phyloP scores from a whole-genome alignment of 108 stramenopile genomes.

The Cyclotella sp. region DNA sequence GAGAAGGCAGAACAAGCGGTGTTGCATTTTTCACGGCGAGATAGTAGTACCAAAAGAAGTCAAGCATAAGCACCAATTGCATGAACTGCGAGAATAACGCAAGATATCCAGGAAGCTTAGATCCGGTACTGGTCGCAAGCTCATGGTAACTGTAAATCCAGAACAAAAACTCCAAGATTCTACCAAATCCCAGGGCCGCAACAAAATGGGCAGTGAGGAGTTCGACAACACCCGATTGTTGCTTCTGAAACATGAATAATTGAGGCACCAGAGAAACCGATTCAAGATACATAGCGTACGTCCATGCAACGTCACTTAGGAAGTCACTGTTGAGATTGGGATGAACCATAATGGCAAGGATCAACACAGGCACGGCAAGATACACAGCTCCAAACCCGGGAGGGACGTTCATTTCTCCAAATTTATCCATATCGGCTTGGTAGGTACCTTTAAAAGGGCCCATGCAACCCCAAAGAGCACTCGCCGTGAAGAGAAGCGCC shows the following conservation, averaged over 20 bases:
- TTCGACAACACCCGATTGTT: conserved; percentile 80
- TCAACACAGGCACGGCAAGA: conserved; percentile 87
- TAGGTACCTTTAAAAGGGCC: conserved; percentile 89
- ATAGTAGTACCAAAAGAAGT: conserved; percentile 99
- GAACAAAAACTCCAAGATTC: conserved; percentile 96
- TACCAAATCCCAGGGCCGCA: conserved; percentile 91
- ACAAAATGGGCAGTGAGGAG: conserved; percentile 93
- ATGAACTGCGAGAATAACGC: conserved; percentile 96
- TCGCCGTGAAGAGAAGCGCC: conserved; percentile 78
- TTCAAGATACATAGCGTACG: conserved; percentile 98
- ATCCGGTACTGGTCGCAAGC: conserved; percentile 88
- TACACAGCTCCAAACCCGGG: conserved; percentile 83
- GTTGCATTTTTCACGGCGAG: conserved; percentile 90
- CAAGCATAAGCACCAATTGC: conserved; percentile 96
- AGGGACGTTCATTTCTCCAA: conserved; percentile 92
- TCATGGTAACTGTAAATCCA: conserved; percentile 99
- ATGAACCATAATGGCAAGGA: conserved; percentile 90
- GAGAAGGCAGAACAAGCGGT: conserved; percentile 87
- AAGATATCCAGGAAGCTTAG: conserved; percentile 91
- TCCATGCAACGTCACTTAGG: conserved; percentile 96
- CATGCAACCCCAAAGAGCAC: conserved; percentile 82
- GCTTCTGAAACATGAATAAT: conserved; percentile 99
- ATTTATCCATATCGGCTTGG: conserved; percentile 87
- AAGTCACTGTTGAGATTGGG: conserved; percentile 95
- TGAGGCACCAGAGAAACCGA: conserved; percentile 95